A percentile compares a stretch with the other conserved stretches of the same genome.
Conservation (phyloP, 1,139 yeast species). For the Hansenula anomala region DNA sequence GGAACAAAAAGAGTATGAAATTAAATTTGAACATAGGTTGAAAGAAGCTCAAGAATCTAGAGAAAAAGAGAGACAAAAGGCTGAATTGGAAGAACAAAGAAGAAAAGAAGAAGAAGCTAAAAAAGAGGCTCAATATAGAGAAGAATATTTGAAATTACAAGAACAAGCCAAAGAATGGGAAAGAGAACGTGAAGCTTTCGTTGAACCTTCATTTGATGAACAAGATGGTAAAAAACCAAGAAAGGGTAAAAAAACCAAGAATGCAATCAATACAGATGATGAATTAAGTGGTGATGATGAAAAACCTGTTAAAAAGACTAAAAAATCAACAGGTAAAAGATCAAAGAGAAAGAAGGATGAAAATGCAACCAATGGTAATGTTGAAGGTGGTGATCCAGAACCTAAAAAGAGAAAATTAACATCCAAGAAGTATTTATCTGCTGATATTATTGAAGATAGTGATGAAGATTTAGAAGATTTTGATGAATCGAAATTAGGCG, state of each 20-base stretch:
- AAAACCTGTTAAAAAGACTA: constrained; percentile 21
- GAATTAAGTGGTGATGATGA: constrained; percentile 27
- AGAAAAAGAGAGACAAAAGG: constrained; percentile 48
- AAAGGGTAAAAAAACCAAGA: constrained; percentile 5
- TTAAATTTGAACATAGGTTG: constrained; percentile 52
- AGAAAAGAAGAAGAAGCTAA: constrained; percentile 39
- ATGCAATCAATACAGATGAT: constrained; percentile 24
- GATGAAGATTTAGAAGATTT: constrained; percentile 39
- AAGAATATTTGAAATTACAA: constrained; percentile 67
- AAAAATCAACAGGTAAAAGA: constrained; percentile 7
- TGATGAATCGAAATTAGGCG: constrained; percentile 21
- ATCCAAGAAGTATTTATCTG: constrained; percentile 33
- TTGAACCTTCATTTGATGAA: constrained; percentile 28
- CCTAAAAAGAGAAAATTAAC: constrained; percentile 15
- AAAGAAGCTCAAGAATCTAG: constrained; percentile 68
- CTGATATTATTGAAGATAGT: constrained; percentile 49
- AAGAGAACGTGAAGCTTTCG: constrained; percentile 42
- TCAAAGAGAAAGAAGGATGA: constrained; percentile 17
- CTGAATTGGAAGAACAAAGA: constrained; percentile 38
- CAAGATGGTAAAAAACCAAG: constrained; percentile 15
- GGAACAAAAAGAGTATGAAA: constrained; percentile 70
- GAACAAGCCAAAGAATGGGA: constrained; percentile 85
- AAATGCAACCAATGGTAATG: constrained; percentile 17
- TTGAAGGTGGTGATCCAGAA: constrained; percentile 22
- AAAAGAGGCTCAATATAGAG: constrained; percentile 44